A percentile compares a stretch with the other conserved stretches of the same genome.
phyloP scores from a whole-genome alignment of 352 stramenopile genomes.

The Phytophthora megakarya region DNA sequence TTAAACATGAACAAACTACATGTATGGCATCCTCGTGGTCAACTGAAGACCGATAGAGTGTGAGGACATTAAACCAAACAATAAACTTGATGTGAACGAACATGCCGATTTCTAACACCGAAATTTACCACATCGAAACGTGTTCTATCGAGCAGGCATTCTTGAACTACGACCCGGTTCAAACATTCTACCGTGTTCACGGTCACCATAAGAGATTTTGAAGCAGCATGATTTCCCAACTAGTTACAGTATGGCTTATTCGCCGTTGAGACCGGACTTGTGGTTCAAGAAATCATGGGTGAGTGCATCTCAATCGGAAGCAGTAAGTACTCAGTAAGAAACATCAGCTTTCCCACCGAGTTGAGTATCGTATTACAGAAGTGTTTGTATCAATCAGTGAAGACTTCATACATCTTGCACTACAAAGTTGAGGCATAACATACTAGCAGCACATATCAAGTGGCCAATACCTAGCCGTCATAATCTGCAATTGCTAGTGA shows the following conservation, averaged over 20 bases:
- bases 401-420: no score
- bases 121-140: background rate
- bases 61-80: background rate
- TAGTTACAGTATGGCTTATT: background rate
- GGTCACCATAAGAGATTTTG: background rate
- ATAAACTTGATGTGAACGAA: constrained; percentile 19
- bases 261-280: background rate
- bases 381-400: no score
- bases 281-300: background rate
- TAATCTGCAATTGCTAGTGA: no score
- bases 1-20: background rate
- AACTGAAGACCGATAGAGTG: constrained; percentile 1
- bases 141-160: background rate
- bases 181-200: background rate
- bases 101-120: background rate
- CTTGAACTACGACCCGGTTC: background rate
- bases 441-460: no score
- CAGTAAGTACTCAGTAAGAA: no score
- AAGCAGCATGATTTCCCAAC: background rate
- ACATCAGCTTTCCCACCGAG: no score
- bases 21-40: background rate
- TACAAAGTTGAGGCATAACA: no score
- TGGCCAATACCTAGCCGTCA: no score
- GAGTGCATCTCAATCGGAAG: no score
- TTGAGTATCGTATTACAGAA: no score